Conservation (phyloP, 2,329 filamentous ascomycete species). For the Calonectria henricotiae region DNA sequence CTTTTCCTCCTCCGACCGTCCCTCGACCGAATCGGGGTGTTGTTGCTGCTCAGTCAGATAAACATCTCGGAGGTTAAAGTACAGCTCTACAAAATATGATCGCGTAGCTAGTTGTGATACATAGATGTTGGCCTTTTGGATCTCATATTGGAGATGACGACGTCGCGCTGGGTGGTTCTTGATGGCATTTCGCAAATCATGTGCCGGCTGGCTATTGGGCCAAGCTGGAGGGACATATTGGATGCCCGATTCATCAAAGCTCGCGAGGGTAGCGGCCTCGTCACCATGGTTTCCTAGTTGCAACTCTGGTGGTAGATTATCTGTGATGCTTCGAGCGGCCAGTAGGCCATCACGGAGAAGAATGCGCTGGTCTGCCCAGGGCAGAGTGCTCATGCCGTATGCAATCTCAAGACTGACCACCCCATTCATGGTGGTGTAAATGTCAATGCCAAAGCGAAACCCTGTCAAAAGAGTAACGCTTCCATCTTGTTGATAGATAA, state of each 20-base stretch:
- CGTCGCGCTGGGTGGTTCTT: slow-evolving; percentile 67
- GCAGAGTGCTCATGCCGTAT: slow-evolving; percentile 84
- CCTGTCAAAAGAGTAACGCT: slow-evolving; percentile 81
- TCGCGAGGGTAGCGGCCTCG: slow-evolving; percentile 58
- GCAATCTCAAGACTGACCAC: slow-evolving; percentile 86
- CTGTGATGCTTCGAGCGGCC: slow-evolving; percentile 79
- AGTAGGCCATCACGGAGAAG: slow-evolving; percentile 81
- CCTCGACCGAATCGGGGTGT: slow-evolving; percentile 57
- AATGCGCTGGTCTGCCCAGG: slow-evolving; percentile 84
- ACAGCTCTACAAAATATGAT: slow-evolving; percentile 89
- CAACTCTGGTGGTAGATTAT: slow-evolving; percentile 79
- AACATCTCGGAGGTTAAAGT: slow-evolving; percentile 82
- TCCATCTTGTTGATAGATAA: slow-evolving; percentile 79
- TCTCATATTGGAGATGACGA: slow-evolving; percentile 82
- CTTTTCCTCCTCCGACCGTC: slow-evolving; percentile 58
- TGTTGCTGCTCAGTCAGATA: slow-evolving; percentile 67
- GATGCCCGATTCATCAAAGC: slow-evolving; percentile 64
- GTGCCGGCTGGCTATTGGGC: slow-evolving; percentile 63
- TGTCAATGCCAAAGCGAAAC: slow-evolving; percentile 85
- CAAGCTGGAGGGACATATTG: slow-evolving; percentile 70
- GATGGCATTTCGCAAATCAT: slow-evolving; percentile 69
- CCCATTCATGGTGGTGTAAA: slow-evolving; percentile 86
- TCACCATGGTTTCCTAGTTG: slow-evolving; percentile 66
- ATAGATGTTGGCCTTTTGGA: slow-evolving; percentile 93
- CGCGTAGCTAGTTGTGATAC: slow-evolving; percentile 85